Base-by-base conservation (phyloP, 331 rosid species). In the Phaseolus coccineus region DNA sequence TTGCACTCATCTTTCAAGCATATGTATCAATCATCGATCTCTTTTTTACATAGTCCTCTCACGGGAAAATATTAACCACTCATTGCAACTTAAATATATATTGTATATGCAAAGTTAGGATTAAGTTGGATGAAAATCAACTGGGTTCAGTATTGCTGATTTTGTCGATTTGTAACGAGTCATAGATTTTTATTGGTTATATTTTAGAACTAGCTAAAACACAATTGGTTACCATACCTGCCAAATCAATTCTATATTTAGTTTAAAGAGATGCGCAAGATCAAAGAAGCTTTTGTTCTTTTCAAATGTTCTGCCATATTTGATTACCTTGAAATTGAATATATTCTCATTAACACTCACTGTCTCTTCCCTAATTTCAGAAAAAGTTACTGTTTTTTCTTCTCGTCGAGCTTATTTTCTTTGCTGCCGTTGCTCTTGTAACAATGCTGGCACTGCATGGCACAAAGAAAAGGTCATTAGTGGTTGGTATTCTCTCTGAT, bases 401-500 rank as follows among this genome's bases (percentile, higher is more conserved):
- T 15, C 2, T 13, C 0, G 0, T 4, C 0, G 97, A 90, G 51
- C 14, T 52, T 8, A 4, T 87, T 48, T 86, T 92, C 78, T 80
- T 84, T 64, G 90, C 57, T 3, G 75, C 6, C 47, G 1, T 93
- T 24, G 91, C 28, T 53, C 24, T 71, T 0, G 1, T 83, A 40
- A 84, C 94, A 2, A 1, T 91, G 82, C 19, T 84, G 48, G 40
- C 73, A 25, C 8, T 93, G 15, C 89, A 87, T 50, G 87, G 84
- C 19, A 64, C 81, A 24, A 24, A 0, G 6, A 5, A 4, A 3
- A 87, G 98, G 66, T 89, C 97, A 0, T 0, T 94, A 27, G 14
- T 90, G 62, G 87, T 94, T 75, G 98, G 98, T 28, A 9, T 92
- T 73, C 12, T 94, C 16, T 79, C 84, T 61, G 96, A 88, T 74